Conservation (phyloP, 441 rosid species). For the Jatropha multifida region DNA sequence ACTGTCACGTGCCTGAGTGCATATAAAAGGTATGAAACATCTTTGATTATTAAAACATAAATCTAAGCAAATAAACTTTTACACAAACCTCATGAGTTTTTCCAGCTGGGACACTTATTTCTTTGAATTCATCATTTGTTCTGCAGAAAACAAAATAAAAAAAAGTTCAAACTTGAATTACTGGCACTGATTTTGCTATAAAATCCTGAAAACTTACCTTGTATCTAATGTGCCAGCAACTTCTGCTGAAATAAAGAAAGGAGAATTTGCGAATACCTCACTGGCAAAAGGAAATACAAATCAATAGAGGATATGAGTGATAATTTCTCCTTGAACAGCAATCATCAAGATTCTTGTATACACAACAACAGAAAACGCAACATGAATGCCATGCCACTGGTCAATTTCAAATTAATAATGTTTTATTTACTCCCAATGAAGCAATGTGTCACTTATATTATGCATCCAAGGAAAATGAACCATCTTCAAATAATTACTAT, state of each 20-base stretch:
- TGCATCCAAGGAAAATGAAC: background rate
- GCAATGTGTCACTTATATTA: background rate
- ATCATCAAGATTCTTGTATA: background rate
- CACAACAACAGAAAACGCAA: background rate
- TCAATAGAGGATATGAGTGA: background rate
- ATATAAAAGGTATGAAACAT: background rate
- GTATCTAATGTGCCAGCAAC: constrained; percentile 64
- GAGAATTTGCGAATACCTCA: constrained; percentile 85
- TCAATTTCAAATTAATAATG: background rate
- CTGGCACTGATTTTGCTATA: constrained; percentile 14
- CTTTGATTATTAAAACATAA: background rate
- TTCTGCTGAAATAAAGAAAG: constrained; percentile 91
- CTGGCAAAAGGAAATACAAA: constrained; percentile 41
- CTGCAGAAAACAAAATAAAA: constrained; percentile 39
- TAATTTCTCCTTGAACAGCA: no score
- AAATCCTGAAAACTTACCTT: constrained; percentile 47
- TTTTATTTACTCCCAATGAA: background rate
- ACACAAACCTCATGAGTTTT: constrained; percentile 74
- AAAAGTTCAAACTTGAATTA: constrained; percentile 15
- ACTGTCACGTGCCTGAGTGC: background rate
- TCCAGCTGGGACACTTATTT: constrained; percentile 76
- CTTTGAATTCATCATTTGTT: constrained; percentile 82
- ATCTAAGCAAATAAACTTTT: constrained; percentile 20
- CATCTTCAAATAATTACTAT: background rate
- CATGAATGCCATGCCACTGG: background rate